Evolutionary conservation across 441 rosid species (phyloP).

Genomic region (Pelargonium fulgidum): DNA sequence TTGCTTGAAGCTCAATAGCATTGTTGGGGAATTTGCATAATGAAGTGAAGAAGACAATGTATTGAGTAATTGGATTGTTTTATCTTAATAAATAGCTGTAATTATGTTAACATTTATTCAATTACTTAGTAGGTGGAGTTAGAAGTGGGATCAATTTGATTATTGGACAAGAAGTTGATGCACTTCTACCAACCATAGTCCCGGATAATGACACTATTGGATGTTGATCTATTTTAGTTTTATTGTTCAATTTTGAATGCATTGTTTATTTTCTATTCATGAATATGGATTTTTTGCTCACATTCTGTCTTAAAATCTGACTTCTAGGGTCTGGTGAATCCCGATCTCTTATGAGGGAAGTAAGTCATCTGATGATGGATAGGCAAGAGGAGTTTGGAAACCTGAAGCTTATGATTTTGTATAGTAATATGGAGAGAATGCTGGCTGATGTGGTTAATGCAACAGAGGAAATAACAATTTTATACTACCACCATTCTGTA

Average conservation of each 20-base stretch:
- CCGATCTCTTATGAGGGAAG: slow-evolving; percentile 61
- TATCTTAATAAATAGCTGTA: neutral
- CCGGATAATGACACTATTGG: neutral
- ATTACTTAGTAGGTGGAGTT: neutral
- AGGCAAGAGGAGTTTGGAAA: slow-evolving; percentile 34
- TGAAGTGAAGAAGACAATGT: no score
- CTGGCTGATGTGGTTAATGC: slow-evolving; percentile 65
- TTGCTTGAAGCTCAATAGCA: neutral
- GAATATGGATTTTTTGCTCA: neutral
- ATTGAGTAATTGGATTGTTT: no score
- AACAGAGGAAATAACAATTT: slow-evolving; percentile 36
- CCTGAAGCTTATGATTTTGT: slow-evolving; percentile 50
- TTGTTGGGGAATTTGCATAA: neutral
- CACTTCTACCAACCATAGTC: neutral
- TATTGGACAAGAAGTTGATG: neutral
- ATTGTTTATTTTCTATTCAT: neutral
- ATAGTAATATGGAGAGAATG: slow-evolving; percentile 55
- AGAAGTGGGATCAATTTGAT: neutral
- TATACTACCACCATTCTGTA: slow-evolving; percentile 59
- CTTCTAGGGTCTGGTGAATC: slow-evolving; percentile 85
- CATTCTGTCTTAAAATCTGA: slow-evolving; percentile 1
- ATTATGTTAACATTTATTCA: neutral
- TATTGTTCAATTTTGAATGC: neutral
- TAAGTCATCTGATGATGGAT: slow-evolving; percentile 32
- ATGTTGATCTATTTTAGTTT: neutral